Evolutionary conservation across 1,284 basidiomycete genomes (phyloP).

Genomic region (Fomes fomentarius): DNA sequence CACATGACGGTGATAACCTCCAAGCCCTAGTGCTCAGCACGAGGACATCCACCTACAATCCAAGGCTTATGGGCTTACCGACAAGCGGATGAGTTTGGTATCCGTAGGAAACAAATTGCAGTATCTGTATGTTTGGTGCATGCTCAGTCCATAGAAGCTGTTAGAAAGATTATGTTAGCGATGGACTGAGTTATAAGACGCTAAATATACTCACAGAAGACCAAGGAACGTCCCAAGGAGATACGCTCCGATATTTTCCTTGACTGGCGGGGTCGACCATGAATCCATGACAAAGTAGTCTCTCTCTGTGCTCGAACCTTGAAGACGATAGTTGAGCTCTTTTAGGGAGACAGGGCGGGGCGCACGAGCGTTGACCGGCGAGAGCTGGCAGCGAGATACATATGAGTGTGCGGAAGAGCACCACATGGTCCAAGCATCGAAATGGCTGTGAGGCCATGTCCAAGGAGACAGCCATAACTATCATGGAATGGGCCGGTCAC

Average conservation of each 20-base stretch:
- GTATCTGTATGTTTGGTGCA: background rate
- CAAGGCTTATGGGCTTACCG: background rate
- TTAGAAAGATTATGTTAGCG: background rate
- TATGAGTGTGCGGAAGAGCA: too few relatives aligned
- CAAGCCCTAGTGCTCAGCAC: background rate
- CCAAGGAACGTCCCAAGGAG: conserved; percentile 1
- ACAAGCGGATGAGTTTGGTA: background rate
- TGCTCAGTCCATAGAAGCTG: background rate
- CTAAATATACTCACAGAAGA: background rate
- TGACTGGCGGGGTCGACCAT: too few relatives aligned
- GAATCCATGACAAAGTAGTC: too few relatives aligned
- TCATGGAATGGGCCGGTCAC: too few relatives aligned
- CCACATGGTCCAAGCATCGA: too few relatives aligned
- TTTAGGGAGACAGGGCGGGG: too few relatives aligned
- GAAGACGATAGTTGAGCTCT: too few relatives aligned
- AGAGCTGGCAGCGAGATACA: too few relatives aligned
- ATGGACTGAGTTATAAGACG: background rate
- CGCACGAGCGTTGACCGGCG: too few relatives aligned
- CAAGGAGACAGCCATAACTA: too few relatives aligned
- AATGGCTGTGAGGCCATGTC: too few relatives aligned
- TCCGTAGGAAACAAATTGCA: background rate
- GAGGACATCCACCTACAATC: background rate
- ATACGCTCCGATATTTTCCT: background rate
- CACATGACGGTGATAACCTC: background rate
- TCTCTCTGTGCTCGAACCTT: too few relatives aligned